These are phyloP conservation scores for Pontederia crassipes DNA, from an alignment of 176 grass and related monocot genomes.

Conservation along the genomic window DNA sequence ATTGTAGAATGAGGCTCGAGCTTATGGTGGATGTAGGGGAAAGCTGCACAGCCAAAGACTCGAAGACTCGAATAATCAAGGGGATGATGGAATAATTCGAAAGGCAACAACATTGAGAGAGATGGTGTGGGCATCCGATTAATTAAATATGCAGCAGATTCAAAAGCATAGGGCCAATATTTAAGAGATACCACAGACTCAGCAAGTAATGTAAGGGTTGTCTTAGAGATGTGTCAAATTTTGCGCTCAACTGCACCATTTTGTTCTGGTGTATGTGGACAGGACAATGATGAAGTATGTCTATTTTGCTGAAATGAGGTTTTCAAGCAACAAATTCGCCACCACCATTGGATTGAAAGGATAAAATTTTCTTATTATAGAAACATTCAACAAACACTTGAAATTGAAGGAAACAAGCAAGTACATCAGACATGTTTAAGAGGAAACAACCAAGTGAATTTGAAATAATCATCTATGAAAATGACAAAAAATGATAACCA, in stretches of 20 bases:
- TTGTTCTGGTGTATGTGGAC: background rate
- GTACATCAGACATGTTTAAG: background rate
- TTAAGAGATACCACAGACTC: background rate
- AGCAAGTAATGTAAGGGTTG: background rate
- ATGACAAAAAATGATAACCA: background rate
- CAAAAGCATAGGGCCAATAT: slow-evolving; percentile 3
- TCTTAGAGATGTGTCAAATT: background rate
- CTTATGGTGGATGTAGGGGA: background rate
- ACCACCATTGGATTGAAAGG: background rate
- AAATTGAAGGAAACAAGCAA: background rate
- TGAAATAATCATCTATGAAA: slow-evolving; percentile 12
- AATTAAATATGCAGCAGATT: background rate
- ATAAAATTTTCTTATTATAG: background rate
- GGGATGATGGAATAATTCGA: background rate
- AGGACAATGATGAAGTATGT: background rate
- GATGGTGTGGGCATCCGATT: background rate
- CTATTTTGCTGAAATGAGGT: background rate
- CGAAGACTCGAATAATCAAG: background rate
- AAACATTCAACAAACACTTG: too few relatives aligned
- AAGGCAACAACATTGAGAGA: too few relatives aligned
- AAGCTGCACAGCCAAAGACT: background rate
- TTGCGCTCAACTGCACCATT: background rate
- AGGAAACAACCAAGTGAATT: background rate
- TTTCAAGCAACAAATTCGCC: background rate
- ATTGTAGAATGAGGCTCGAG: background rate